These are phyloP conservation scores for Garcia nutans DNA, from an alignment of 345 rosid genomes.

Conservation along the genomic window DNA sequence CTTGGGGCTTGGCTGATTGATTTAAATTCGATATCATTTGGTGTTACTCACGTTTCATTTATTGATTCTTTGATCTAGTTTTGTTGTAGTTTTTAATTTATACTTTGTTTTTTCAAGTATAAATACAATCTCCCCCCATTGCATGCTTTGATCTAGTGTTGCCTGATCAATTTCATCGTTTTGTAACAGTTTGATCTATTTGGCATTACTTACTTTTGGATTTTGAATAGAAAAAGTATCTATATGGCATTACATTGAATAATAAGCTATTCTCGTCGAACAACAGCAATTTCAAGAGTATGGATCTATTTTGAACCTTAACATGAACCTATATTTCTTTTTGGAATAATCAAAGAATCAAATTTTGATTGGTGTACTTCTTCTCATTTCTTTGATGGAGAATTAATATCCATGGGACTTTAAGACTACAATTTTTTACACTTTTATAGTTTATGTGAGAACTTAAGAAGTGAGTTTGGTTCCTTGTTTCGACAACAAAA, in stretches of 20 bases:
- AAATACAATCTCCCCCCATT: background rate
- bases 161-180: background rate
- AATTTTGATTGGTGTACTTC: too few relatives aligned
- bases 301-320: too few relatives aligned
- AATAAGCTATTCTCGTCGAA: background rate
- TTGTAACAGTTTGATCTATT: constrained; percentile 11
- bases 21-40: constrained; percentile 2
- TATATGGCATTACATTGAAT: background rate
- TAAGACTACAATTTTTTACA: too few relatives aligned
- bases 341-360: too few relatives aligned
- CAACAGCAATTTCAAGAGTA: too few relatives aligned
- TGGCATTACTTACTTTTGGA: background rate
- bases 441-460: too few relatives aligned
- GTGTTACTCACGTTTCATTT: background rate
- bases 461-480: too few relatives aligned
- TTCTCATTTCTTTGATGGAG: too few relatives aligned
- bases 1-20: background rate
- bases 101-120: background rate
- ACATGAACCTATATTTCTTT: too few relatives aligned
- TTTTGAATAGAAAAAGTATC: background rate
- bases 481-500: too few relatives aligned
- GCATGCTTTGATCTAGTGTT: constrained; percentile 16
- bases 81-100: background rate
- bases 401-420: too few relatives aligned
- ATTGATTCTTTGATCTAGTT: constrained; percentile 19